Evolutionary conservation across 1,284 basidiomycete genomes (phyloP), one percentile per base, ranked within the genome.

Genomic region (Anthracocystis panici-leucophaei): DNA sequence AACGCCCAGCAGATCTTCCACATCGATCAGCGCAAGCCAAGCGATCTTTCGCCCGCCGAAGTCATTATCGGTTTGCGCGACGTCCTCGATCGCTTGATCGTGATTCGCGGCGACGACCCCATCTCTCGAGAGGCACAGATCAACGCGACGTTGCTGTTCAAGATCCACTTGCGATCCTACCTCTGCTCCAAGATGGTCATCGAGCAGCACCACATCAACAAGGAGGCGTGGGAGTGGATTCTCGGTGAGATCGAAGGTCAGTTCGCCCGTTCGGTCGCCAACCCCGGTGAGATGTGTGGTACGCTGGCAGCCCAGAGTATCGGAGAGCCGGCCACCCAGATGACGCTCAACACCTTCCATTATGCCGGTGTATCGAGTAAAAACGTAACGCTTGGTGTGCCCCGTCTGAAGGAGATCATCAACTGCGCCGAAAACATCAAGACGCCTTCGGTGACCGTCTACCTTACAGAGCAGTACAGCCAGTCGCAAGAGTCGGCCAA

Each of bases 321-420:
- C 76, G 97, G 97, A 86, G 97, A 99, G 88, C 97, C 97, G 0
- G 97, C 97, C 2, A 99, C 97, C 1, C 97, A 99, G 86, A 99
- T 99, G 97, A 99, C 97, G 35, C 88, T 99, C 78, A 99, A 99
- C 86, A 99, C 97, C 9, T 99, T 99, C 91, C 97, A 99, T 88
- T 97, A 99, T 85, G 64, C 82, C 92, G 94, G 96, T 83, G 96
- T 99, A 85, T 96, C 96, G 87, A 96, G 96, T 73, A 96, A 97
- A 50, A 99, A 99, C 86, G 97, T 99, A 75, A 99, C 97, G 0
- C 90, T 99, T 49, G 97, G 97, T 90, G 99, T 99, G 78, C 97
- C 97, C 51, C 95, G 97, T 86, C 88, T 99, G 20, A 91, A 96
- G 86, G 97, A 99, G 87, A 98, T 99, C 80, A 99, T 99, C 88